Base-by-base conservation (phyloP, 148 eudicot genomes). In the Vaccinium vitisidaea region DNA sequence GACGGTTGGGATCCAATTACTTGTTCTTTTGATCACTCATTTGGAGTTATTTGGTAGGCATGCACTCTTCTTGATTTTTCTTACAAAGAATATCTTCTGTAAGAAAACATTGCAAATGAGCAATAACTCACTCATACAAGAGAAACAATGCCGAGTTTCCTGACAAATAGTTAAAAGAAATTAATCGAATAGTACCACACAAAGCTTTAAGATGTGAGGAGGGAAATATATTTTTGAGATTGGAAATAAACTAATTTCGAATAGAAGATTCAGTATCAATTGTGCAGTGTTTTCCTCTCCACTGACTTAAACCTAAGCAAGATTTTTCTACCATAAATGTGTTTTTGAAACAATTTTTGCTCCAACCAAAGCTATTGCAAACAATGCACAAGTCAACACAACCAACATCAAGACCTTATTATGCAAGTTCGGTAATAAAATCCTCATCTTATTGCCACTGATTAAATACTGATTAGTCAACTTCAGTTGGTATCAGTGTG, bases 211-310 rank as follows among this genome's bases (percentile, higher is more conserved):
- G 43, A 39, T 39, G 4, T 39, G 43, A 39, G 43, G 43, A 39
- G 43, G 43, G 43, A 39, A 2, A 39, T 23, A 0, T 0, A 19
- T 2, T 25, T 25, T 67, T 69, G 12, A 27, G 39, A 69, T 69
- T 12, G 74, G 74, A 6, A 69, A 27, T 46, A 12, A 59, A 23
- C 79, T 58, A 11, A 80, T 82, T 49, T 30, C 76, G 16, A 58
- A 53, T n/a, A 81, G 39, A 61, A 32, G 81, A 61, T 75, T 21
- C n/a, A 32, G 18, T 48, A 50, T 9, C 12, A 74, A 36, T 39
- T 73, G 69, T 83, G 61, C 61, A 82, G 77, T 70, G 2, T 67
- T 52, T 70, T 50, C 49, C 59, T 27, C 16, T 5, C 18, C 82
- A 30, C 14, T 4, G 11, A 8, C 71, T 65, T 23, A 9, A 65